phyloP scores from a whole-genome alignment of 2,329 filamentous ascomycete genomes.

The Aspergillus sp. region DNA sequence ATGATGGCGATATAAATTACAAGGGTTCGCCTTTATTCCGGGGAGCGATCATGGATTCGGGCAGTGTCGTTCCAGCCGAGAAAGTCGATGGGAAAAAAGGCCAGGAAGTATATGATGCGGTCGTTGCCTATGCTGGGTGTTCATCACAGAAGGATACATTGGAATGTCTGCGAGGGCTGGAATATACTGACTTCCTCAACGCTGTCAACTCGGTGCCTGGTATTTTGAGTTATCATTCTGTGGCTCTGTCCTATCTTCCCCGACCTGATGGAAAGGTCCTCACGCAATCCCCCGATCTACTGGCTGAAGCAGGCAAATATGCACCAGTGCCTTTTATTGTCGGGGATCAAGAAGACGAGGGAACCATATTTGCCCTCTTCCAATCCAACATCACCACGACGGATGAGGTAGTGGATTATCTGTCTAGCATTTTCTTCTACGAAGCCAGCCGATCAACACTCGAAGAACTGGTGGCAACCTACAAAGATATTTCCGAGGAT shows the following conservation, averaged over 20 bases:
- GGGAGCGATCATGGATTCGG: conserved; percentile 73
- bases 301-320: conserved; percentile 51
- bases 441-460: conserved; percentile 50
- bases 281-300: conserved; percentile 57
- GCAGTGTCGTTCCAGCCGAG: conserved; percentile 57
- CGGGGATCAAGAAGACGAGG: conserved; percentile 76
- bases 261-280: conserved; percentile 65
- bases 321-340: conserved; percentile 61
- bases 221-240: conserved; percentile 61
- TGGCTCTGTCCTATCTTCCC: conserved; percentile 69
- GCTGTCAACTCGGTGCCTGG: conserved; percentile 68
- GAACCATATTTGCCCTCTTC: conserved; percentile 68
- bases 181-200: conserved; percentile 49
- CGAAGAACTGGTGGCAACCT: conserved; percentile 55
- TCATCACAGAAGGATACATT: conserved; percentile 38
- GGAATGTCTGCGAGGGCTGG: conserved; percentile 43
- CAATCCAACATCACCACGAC: conserved; percentile 64
- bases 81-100: conserved; percentile 62
- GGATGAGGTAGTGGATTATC: conserved; percentile 56
- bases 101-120: conserved; percentile 51
- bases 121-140: conserved; percentile 46
- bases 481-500: conserved; percentile 51
- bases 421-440: conserved; percentile 57
- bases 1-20: conserved; percentile 67
- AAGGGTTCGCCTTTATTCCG: conserved; percentile 72